Percentiles rank a stretch among this genome's conserved stretches.
Conservation (phyloP, 1,284 basidiomycete genomes). For the Cerrena zonata region DNA sequence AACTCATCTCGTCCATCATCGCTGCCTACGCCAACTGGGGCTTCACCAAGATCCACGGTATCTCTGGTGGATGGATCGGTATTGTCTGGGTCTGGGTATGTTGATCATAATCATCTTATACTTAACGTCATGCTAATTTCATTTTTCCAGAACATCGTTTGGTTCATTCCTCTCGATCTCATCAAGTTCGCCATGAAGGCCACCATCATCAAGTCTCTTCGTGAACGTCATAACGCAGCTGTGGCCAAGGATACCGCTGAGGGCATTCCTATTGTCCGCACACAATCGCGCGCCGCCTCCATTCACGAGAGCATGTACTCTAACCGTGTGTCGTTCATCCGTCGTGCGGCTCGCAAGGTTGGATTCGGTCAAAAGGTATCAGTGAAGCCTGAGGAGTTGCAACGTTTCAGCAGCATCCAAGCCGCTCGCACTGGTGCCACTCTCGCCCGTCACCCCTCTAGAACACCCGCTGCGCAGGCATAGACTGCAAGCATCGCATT, state of each 20-base stretch:
- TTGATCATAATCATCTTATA: slow-evolving; percentile 13
- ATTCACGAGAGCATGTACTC: slow-evolving; percentile 91
- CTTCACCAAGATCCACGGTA: slow-evolving; percentile 73
- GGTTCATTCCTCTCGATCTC: slow-evolving; percentile 91
- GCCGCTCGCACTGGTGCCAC: slow-evolving; percentile 70
- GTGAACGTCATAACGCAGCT: slow-evolving; percentile 56
- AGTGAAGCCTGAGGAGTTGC: slow-evolving; percentile 78
- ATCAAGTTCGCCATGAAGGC: slow-evolving; percentile 96
- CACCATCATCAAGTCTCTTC: slow-evolving; percentile 81
- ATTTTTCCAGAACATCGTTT: slow-evolving; percentile 70
- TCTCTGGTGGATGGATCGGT: slow-evolving; percentile 93
- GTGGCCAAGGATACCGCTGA: slow-evolving; percentile 41
- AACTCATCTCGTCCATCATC: slow-evolving; percentile 92
- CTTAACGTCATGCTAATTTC: neutral
- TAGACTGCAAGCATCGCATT: neutral
- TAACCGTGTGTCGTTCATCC: slow-evolving; percentile 86
- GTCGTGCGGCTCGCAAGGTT: slow-evolving; percentile 77
- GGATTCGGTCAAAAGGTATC: slow-evolving; percentile 77
- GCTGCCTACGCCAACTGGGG: slow-evolving; percentile 89
- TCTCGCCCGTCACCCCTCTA: slow-evolving; percentile 72
- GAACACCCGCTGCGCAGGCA: slow-evolving; percentile 34
- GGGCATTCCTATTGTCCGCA: slow-evolving; percentile 79
- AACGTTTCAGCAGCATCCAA: slow-evolving; percentile 80
- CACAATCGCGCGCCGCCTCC: slow-evolving; percentile 83
- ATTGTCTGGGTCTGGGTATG: slow-evolving; percentile 92